phyloP scores from a whole-genome alignment of 208 protist genomes.

The Leishmania braziliensis region DNA sequence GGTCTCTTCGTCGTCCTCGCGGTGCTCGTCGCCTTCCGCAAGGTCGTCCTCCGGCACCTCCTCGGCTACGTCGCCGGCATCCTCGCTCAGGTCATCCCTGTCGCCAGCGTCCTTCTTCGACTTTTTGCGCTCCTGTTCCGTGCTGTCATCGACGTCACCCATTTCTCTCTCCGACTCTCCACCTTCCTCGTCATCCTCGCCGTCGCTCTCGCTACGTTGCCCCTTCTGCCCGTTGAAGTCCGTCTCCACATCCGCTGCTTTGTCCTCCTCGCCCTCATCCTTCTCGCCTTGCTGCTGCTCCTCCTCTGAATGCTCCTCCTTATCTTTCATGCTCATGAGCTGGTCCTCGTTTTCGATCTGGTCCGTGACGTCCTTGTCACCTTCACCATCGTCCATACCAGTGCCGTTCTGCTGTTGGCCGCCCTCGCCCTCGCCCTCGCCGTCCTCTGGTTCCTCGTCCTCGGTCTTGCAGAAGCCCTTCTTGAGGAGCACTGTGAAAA shows the following conservation, averaged over 20 bases:
- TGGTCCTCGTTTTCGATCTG: slow-evolving; percentile 98
- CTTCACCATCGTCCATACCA: slow-evolving; percentile 99
- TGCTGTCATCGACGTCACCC: slow-evolving; percentile 89
- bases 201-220: slow-evolving; percentile 70
- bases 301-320: slow-evolving; percentile 88
- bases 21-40: slow-evolving; percentile 47
- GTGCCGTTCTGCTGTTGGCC: slow-evolving; percentile 90
- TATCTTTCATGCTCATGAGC: slow-evolving; percentile 90
- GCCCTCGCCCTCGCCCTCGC: slow-evolving; percentile 75
- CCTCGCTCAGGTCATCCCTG: slow-evolving; percentile 72
- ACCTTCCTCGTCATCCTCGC: slow-evolving; percentile 74
- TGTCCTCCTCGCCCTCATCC: slow-evolving; percentile 88
- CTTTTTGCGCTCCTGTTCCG: slow-evolving; percentile 85
- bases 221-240: slow-evolving; percentile 88
- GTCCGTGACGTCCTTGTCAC: slow-evolving; percentile 98
- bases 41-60: slow-evolving; percentile 88
- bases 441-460: slow-evolving; percentile 78
- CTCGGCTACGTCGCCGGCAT: slow-evolving; percentile 70
- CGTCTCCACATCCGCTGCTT: slow-evolving; percentile 87
- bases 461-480: slow-evolving; percentile 96
- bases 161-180: slow-evolving; percentile 82
- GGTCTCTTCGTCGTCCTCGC: slow-evolving; percentile 71
- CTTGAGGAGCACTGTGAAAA: slow-evolving; percentile 91
- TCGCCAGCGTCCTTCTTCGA: slow-evolving; percentile 76
- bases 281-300: slow-evolving; percentile 66